These are phyloP conservation scores for Xylaria sp. DNA, from an alignment of 2,329 filamentous ascomycete species.

Conservation along the genomic window DNA sequence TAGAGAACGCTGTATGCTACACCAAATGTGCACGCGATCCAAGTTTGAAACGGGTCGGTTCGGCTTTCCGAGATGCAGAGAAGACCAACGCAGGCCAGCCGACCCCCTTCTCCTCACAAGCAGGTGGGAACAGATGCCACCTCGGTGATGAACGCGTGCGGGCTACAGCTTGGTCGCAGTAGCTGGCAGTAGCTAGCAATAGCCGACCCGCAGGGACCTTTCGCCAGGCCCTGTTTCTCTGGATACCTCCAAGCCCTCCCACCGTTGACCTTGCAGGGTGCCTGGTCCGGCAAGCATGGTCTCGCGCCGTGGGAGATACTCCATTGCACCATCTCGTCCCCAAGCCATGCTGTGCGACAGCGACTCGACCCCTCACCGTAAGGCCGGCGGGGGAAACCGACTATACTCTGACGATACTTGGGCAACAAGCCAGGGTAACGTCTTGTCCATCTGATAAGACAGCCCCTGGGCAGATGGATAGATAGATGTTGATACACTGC, in stretches of 20 bases:
- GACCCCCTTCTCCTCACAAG: conserved; percentile 23
- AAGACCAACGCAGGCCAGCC: conserved; percentile 23
- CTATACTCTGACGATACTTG: conserved; percentile 12
- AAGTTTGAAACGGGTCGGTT: conserved; percentile 36
- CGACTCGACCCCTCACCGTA: conserved; percentile 37
- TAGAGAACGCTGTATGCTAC: conserved; percentile 3
- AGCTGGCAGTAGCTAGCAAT: conserved; percentile 26
- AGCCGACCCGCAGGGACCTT: conserved; percentile 34
- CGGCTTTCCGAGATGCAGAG: conserved; percentile 35
- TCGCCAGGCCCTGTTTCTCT: conserved; percentile 34
- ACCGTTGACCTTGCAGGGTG: conserved; percentile 35
- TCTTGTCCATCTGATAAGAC: neutral
- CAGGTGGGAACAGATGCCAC: conserved; percentile 30
- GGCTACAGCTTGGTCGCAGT: conserved; percentile 30
- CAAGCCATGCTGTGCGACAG: conserved; percentile 35
- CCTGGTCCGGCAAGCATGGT: conserved; percentile 34
- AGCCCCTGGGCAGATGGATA: neutral
- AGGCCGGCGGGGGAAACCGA: conserved; percentile 30
- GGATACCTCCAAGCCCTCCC: conserved; percentile 17
- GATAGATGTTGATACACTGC: neutral
- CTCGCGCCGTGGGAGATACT: conserved; percentile 29
- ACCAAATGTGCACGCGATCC: conserved; percentile 23
- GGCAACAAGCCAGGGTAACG: neutral
- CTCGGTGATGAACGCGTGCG: conserved; percentile 37
- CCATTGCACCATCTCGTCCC: conserved; percentile 34